Evolutionary conservation across 1,284 basidiomycete genomes (phyloP).

Genomic region (Ustilago loliicola): DNA sequence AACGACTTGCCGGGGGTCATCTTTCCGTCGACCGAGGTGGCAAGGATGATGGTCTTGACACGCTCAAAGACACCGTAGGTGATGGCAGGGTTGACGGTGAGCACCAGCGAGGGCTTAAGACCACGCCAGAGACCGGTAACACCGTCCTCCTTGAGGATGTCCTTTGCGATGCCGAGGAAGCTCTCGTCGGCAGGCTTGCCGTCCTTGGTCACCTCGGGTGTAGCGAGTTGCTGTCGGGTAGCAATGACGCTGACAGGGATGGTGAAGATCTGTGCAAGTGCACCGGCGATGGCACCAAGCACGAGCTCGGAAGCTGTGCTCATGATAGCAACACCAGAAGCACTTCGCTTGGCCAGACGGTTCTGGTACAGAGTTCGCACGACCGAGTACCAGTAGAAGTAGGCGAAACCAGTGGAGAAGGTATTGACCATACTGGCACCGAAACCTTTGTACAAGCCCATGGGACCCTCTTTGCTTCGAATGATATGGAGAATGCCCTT

Average conservation of each 20-base stretch:
- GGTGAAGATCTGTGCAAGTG: slow-evolving; percentile 96
- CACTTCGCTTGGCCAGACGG: slow-evolving; percentile 51
- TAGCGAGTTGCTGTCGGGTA: slow-evolving; percentile 85
- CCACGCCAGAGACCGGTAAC: slow-evolving; percentile 93
- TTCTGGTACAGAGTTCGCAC: slow-evolving; percentile 81
- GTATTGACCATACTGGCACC: slow-evolving; percentile 98
- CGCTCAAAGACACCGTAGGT: slow-evolving; percentile 95
- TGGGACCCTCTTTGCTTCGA: slow-evolving; percentile 60
- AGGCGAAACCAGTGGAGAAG: slow-evolving; percentile 95
- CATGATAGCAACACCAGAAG: slow-evolving; percentile 49
- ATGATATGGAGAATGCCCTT: slow-evolving; percentile 65
- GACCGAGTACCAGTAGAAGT: slow-evolving; percentile 98
- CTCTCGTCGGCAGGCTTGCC: slow-evolving; percentile 71
- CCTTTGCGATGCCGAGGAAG: slow-evolving; percentile 83
- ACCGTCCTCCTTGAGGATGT: slow-evolving; percentile 93
- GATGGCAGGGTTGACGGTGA: slow-evolving; percentile 95
- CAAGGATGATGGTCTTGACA: slow-evolving; percentile 77
- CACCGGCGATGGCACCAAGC: slow-evolving; percentile 91
- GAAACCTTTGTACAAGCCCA: slow-evolving; percentile 91
- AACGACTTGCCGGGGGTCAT: slow-evolving; percentile 86
- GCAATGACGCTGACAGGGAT: slow-evolving; percentile 98
- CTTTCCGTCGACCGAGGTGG: slow-evolving; percentile 76
- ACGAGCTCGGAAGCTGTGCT: slow-evolving; percentile 74
- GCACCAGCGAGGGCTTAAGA: slow-evolving; percentile 88
- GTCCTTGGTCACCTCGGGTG: slow-evolving; percentile 37